Conservation (phyloP, 345 rosid species). For the Aurinia saxatilis region DNA sequence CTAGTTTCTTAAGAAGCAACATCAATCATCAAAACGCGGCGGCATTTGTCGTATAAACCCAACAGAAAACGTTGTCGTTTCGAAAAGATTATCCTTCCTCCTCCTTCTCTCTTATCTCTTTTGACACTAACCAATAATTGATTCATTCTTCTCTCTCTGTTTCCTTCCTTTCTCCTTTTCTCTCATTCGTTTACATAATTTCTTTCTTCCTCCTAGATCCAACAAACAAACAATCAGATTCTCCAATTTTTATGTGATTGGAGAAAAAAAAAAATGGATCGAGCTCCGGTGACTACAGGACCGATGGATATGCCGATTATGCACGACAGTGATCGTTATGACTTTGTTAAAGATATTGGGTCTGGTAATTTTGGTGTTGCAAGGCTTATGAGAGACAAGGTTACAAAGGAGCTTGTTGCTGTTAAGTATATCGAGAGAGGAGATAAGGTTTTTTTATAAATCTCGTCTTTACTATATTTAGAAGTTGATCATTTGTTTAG, state of each 20-base stretch:
- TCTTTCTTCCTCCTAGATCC: conserved; percentile 17
- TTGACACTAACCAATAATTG: conserved; percentile 21
- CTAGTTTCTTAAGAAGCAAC: conserved; percentile 21
- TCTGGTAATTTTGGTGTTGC: conserved; percentile 90
- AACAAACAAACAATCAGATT: not conserved
- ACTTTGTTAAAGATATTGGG: conserved; percentile 81
- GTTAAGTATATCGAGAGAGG: conserved; percentile 98
- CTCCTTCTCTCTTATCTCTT: conserved; percentile 15
- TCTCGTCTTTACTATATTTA: conserved; percentile 4
- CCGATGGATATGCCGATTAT: conserved; percentile 92
- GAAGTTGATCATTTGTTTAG: conserved; percentile 4
- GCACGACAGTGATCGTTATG: conserved; percentile 94
- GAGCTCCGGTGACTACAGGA: conserved; percentile 38
- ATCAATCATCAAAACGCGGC: conserved; percentile 29
- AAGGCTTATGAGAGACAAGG: conserved; percentile 77
- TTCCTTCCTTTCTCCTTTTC: too few relatives aligned
- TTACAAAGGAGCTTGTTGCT: conserved; percentile 80
- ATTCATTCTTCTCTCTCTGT: not conserved
- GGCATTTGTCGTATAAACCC: conserved; percentile 24
- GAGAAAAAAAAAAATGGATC: conserved; percentile 42
- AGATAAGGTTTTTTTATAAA: conserved; percentile 43
- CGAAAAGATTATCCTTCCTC: not conserved
- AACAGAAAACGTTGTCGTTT: conserved; percentile 25
- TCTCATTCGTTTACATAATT: conserved; percentile 8
- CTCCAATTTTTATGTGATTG: conserved; percentile 6